Percentiles rank a stretch among this genome's conserved stretches.
Conservation (phyloP, 805 yeast genomes). For the Saccharomyces kudriavzevii region DNA sequence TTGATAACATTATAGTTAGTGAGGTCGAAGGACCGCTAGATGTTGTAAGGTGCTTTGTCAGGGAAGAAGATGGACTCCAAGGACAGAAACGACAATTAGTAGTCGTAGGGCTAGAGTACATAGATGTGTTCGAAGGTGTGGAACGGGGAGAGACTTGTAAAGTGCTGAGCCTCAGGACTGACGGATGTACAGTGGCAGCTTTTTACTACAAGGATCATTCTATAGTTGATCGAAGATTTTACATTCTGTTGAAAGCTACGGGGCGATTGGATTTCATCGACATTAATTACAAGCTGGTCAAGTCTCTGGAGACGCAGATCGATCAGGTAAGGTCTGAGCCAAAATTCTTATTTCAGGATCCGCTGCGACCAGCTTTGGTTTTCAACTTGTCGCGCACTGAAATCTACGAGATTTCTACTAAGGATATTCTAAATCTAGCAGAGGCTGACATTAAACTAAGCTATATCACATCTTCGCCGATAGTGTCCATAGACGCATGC, state of each 20-base stretch:
- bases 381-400: not conserved
- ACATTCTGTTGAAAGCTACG: conserved; percentile 14
- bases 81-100: not conserved
- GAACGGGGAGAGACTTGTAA: not conserved
- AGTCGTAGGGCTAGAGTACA: not conserved
- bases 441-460: not conserved
- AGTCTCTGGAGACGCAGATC: conserved; percentile 8
- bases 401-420: not conserved
- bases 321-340: not conserved
- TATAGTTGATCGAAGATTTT: conserved; percentile 6
- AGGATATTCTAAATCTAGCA: not conserved
- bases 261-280: conserved; percentile 14
- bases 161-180: not conserved
- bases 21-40: not conserved
- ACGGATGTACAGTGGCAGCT: conserved; percentile 15
- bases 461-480: not conserved
- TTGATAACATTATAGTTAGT: not conserved
- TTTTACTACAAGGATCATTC: conserved; percentile 9
- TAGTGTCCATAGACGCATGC: not conserved
- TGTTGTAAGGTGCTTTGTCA: not conserved
- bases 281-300: conserved; percentile 6
- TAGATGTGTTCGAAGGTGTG: not conserved
- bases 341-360: not conserved
- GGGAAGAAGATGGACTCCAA: not conserved
- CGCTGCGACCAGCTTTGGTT: not conserved